Conservation (phyloP, 805 yeast species). For the Suhomyces vadensis region DNA sequence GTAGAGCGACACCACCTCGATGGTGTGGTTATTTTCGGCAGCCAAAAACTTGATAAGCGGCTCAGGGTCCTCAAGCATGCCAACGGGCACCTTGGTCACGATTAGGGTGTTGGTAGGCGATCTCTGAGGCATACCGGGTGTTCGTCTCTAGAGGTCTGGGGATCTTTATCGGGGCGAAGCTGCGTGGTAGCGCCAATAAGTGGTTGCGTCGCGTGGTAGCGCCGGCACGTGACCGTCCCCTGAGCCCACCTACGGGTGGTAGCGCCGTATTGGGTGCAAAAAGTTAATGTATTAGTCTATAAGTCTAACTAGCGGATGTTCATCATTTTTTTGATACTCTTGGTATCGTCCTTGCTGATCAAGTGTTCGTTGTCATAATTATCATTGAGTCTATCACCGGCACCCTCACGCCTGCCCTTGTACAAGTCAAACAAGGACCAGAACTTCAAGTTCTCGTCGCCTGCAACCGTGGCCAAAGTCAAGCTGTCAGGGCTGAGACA, state of each 20-base stretch:
- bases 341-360: conserved; percentile 15
- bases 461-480: conserved; percentile 90
- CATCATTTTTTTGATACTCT: conserved; percentile 28
- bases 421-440: conserved; percentile 80
- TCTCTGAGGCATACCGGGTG: background rate
- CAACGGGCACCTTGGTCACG: conserved; percentile 27
- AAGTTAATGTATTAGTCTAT: background rate
- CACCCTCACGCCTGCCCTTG: conserved; percentile 24
- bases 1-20: conserved; percentile 36
- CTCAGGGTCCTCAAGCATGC: conserved; percentile 27
- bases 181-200: conserved; percentile 1
- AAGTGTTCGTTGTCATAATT: conserved; percentile 16
- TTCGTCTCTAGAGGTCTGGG: background rate
- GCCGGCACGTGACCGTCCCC: background rate
- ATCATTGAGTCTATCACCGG: conserved; percentile 16
- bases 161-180: background rate
- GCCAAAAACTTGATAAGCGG: conserved; percentile 28
- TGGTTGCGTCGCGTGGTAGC: too few species aligned
- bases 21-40: conserved; percentile 17
- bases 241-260: background rate
- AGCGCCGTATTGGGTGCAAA: conserved; percentile 1
- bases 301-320: conserved; percentile 13
- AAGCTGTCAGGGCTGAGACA: conserved; percentile 87
- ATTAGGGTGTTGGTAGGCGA: conserved; percentile 37
- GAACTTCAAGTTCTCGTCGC: conserved; percentile 94